phyloP scores from a whole-genome alignment of 371 early-diverging fungal species.

The Syncephalastrum contaminatum region DNA sequence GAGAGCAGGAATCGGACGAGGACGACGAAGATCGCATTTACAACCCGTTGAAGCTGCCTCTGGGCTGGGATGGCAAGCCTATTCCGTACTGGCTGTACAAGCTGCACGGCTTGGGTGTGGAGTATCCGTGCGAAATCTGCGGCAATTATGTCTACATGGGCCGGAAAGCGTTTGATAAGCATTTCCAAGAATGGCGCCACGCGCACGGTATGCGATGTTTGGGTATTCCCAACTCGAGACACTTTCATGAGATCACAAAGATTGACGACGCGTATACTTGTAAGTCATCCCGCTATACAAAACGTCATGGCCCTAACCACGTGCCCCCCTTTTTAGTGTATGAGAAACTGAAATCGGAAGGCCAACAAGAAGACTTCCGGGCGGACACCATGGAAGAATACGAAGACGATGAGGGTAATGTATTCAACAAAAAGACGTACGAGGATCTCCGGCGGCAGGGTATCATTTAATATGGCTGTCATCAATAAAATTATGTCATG shows the following conservation, averaged over 20 bases:
- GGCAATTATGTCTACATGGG: conserved; percentile 96
- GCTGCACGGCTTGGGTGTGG: conserved; percentile 93
- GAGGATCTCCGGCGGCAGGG: conserved; percentile 94
- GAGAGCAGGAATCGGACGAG: conserved; percentile 74
- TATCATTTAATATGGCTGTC: conserved; percentile 57
- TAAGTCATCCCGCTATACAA: conserved; percentile 46
- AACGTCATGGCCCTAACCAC: not conserved
- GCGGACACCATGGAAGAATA: conserved; percentile 87
- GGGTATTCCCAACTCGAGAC: conserved; percentile 91
- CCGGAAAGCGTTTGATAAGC: conserved; percentile 94
- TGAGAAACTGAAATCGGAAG: conserved; percentile 76
- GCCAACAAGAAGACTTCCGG: conserved; percentile 61
- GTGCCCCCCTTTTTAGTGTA: conserved; percentile 57
- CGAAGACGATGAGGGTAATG: conserved; percentile 97
- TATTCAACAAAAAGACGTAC: conserved; percentile 97
- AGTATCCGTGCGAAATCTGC: conserved; percentile 97
- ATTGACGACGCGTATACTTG: conserved; percentile 91
- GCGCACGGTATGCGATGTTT: conserved; percentile 93
- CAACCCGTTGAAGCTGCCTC: conserved; percentile 94
- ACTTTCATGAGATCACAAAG: conserved; percentile 91
- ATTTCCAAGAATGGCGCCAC: conserved; percentile 96
- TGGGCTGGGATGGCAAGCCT: conserved; percentile 99
- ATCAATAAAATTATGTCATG: conserved; percentile 8
- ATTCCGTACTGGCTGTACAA: conserved; percentile 99
- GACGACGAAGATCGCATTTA: conserved; percentile 91